Conservation (phyloP, 768 basidiomycete genomes). For the Trametes cingulata region DNA sequence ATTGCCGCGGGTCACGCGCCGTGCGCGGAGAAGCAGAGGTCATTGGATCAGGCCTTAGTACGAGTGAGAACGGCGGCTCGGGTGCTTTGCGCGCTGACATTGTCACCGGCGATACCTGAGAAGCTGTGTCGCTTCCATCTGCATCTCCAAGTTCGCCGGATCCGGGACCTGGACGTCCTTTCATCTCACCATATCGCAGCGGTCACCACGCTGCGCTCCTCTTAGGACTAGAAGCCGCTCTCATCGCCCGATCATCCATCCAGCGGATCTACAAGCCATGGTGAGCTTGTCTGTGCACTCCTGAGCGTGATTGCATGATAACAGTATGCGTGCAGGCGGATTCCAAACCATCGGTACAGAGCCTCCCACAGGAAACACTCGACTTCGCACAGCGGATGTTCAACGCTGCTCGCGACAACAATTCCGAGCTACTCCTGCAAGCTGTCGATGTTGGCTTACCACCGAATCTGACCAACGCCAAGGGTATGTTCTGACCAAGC, state of each 20-base stretch:
- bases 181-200: background rate
- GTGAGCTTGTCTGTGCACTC: background rate
- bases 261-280: background rate
- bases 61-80: background rate
- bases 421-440: slow-evolving; percentile 50
- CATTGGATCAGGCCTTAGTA: background rate
- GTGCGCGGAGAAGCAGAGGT: background rate
- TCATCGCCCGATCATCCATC: too few species aligned
- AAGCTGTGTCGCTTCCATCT: slow-evolving; percentile 15
- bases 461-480: slow-evolving; percentile 67
- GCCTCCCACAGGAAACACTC: slow-evolving; percentile 40
- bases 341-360: slow-evolving; percentile 2
- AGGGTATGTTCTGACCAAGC: slow-evolving; percentile 44
- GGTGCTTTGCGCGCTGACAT: slow-evolving; percentile 2
- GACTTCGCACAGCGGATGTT: slow-evolving; percentile 70
- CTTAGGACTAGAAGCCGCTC: too few species aligned
- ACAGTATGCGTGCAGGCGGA: background rate
- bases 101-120: slow-evolving; percentile 8
- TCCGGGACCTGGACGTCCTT: background rate
- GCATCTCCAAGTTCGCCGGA: background rate
- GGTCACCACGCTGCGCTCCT: background rate
- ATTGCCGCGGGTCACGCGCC: slow-evolving; percentile 14
- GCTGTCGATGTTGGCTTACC: slow-evolving; percentile 73
- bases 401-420: slow-evolving; percentile 67
- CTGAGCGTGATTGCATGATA: background rate